Evolutionary conservation across 148 eudicot species (phyloP).

Genomic region (Linanthus parryae): DNA sequence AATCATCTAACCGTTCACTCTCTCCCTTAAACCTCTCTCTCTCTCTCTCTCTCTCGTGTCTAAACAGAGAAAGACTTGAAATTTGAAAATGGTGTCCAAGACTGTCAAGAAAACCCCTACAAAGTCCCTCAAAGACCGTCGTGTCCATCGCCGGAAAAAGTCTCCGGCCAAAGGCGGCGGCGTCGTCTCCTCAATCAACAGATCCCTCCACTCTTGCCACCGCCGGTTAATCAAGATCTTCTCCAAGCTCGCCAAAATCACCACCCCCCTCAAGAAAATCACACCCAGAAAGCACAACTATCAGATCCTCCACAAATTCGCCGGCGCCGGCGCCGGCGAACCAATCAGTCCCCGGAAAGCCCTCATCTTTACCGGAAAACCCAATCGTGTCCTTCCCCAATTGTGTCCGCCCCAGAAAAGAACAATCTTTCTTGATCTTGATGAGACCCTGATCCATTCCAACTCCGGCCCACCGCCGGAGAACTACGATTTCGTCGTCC

Average conservation of each 20-base stretch:
- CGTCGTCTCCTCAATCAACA: constrained; percentile 43
- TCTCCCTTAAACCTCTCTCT: background rate
- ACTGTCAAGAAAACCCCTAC: constrained; percentile 53
- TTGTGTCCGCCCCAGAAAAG: constrained; percentile 12
- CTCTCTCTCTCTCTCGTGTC: constrained; percentile 8
- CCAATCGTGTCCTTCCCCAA: constrained; percentile 39
- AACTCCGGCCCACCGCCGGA: constrained; percentile 32
- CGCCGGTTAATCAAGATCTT: constrained; percentile 71
- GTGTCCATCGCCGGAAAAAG: constrained; percentile 27
- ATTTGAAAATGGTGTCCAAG: constrained; percentile 65
- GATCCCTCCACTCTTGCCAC: constrained; percentile 57
- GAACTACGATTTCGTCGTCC: constrained; percentile 53
- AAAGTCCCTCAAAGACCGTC: constrained; percentile 36
- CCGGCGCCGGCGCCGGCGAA: background rate
- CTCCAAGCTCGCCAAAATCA: constrained; percentile 47
- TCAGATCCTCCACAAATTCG: constrained; percentile 26
- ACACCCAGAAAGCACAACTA: constrained; percentile 43
- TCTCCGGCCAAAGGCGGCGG: constrained; percentile 18
- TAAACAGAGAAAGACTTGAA: background rate
- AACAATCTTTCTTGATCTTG: constrained; percentile 70
- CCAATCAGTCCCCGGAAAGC: constrained; percentile 16
- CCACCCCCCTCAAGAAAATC: constrained; percentile 15
- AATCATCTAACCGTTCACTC: constrained; percentile 6
- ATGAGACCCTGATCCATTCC: constrained; percentile 82
- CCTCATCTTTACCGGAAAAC: constrained; percentile 27